These are phyloP conservation scores for Corinectria fuckeliana DNA, from an alignment of 2,329 filamentous ascomycete species.

Conservation along the genomic window DNA sequence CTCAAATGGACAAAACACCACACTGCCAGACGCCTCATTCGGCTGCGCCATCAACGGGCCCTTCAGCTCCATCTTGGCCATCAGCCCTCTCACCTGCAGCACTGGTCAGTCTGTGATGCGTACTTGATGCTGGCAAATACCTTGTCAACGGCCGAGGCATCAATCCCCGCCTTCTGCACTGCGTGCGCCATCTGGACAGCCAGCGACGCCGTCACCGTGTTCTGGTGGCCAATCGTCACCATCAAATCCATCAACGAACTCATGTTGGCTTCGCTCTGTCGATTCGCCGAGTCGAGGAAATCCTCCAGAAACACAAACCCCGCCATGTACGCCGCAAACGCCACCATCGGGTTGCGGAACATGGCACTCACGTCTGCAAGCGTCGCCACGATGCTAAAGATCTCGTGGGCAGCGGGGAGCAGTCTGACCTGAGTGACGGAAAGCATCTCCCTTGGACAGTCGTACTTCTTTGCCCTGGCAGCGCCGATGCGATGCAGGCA, in stretches of 20 bases:
- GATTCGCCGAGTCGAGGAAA: slow-evolving; percentile 67
- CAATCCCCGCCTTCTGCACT: slow-evolving; percentile 51
- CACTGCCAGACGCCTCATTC: slow-evolving; percentile 19
- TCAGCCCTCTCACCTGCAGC: slow-evolving; percentile 24
- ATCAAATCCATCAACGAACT: slow-evolving; percentile 73
- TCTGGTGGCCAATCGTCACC: slow-evolving; percentile 67
- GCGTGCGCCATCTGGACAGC: slow-evolving; percentile 73
- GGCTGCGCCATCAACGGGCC: slow-evolving; percentile 28
- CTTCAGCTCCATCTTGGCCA: slow-evolving; percentile 19
- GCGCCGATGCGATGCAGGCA: slow-evolving; percentile 86
- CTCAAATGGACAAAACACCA: slow-evolving; percentile 35
- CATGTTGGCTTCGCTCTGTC: slow-evolving; percentile 56
- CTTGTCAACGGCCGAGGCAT: slow-evolving; percentile 34
- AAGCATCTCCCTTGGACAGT: slow-evolving; percentile 2
- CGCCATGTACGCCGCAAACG: slow-evolving; percentile 75
- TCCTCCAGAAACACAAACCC: slow-evolving; percentile 76
- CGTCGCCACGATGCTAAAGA: slow-evolving; percentile 74
- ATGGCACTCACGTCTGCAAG: slow-evolving; percentile 45
- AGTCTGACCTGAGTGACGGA: slow-evolving; percentile 69
- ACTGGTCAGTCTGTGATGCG: not conserved
- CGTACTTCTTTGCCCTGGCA: slow-evolving; percentile 64
- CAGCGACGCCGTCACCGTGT: slow-evolving; percentile 72
- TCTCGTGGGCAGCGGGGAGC: slow-evolving; percentile 79
- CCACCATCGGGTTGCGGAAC: slow-evolving; percentile 73
- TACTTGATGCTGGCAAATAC: slow-evolving; percentile 5